Evolutionary conservation across 208 protist genomes (phyloP).

Genomic region (Herpetomonas tarakana): DNA sequence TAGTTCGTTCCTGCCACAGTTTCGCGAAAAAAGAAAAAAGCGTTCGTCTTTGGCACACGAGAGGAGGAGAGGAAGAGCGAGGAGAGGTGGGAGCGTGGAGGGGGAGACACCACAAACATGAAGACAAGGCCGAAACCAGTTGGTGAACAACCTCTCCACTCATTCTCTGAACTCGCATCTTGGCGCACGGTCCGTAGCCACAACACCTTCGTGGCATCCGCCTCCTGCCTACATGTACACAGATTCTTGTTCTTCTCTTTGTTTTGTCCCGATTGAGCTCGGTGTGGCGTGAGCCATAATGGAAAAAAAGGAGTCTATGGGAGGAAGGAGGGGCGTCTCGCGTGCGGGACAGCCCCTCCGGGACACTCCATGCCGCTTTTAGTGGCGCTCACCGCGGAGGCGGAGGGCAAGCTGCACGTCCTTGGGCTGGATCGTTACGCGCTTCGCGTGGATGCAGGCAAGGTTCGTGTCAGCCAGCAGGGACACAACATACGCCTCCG

Average conservation of each 20-base stretch:
- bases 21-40: too few species aligned
- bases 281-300: not conserved
- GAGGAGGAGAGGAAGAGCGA: too few species aligned
- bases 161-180: too few species aligned
- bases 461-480: conserved; percentile 93
- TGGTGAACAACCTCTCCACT: too few species aligned
- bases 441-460: conserved; percentile 82
- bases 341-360: not conserved
- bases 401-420: conserved; percentile 66
- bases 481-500: conserved; percentile 90
- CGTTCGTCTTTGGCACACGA: too few species aligned
- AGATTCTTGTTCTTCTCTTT: not conserved
- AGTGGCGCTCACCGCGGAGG: conserved; percentile 60
- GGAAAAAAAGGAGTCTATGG: not conserved
- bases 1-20: too few species aligned
- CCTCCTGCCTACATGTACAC: not conserved
- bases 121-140: too few species aligned
- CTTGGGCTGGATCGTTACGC: conserved; percentile 85
- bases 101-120: too few species aligned
- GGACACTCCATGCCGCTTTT: not conserved
- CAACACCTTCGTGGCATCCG: not conserved
- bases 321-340: not conserved
- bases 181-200: not conserved
- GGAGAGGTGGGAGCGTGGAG: too few species aligned
- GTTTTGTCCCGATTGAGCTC: not conserved